Evolutionary conservation across 73 alveolate species (phyloP), one percentile per base, ranked within the genome.

Genomic region (Paramecium pentaurelia): DNA sequence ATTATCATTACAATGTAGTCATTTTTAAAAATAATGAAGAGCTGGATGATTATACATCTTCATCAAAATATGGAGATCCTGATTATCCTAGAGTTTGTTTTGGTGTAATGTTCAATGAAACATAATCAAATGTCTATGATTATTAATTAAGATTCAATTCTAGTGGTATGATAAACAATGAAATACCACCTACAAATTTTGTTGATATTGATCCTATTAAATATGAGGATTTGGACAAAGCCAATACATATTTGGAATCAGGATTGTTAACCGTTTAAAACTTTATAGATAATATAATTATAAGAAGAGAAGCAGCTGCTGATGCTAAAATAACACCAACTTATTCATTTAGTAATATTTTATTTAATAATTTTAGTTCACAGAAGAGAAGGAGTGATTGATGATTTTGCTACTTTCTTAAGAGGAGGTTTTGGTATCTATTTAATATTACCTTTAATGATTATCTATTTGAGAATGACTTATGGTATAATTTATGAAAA

Each of bases 401-500:
- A 89, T 73, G 92, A 89, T 25, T 71, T 89, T 20, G 86, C 94
- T 37, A 14, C 38, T 8, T 71, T 44, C 34, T n/a, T 89, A 20
- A 44, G 71, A 47, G 94, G 94, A 14, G 71, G 58, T 16, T 89
- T 89, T 42, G 86, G 92, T 40, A 71, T 89, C 20, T 89, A 71
- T 71, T 45, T 89, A 10, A 83, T 89, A 10, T 59, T 89, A 6
- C 94, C 94, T n/a, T 28, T 89, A 58, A 89, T 89, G 75, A 49
- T 89, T 18, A 73, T 71, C 8, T 89, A 89, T 71, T 73, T 89
- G 77, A 89, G 94, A 89, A 89, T 89, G 94, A 89, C 94, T 2
- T 89, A 89, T 73, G 94, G 86, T 8, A 16, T 93, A 1, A 86
- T 93, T 1, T 85, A 92, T 30, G 99, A 98, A 93, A 97, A 97